Evolutionary conservation across 495 filamentous ascomycete species (phyloP), one percentile per base, ranked within the genome.

Genomic region (Podospora anserina): DNA sequence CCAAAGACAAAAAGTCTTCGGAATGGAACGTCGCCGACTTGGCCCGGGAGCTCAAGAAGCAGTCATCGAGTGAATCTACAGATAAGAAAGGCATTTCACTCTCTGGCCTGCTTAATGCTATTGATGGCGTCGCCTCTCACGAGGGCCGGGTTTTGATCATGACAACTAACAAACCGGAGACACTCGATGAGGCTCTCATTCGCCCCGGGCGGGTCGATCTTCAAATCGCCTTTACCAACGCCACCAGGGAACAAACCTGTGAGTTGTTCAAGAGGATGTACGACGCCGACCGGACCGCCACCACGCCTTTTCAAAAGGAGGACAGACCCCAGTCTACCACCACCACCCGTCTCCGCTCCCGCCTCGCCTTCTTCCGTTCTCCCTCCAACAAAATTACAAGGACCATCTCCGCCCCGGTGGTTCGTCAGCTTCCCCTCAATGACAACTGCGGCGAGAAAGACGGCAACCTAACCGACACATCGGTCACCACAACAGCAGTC

Each of bases 101-200:
- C 7, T 93, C 91, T 0, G 91, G 90, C 0, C 82, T 96, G 0
- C 82, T 96, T n/a, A 95, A 96, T 76, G 87, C 86, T 59, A 90
- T 96, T 68, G 92, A 96, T 72, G 92, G 92, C 30, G 92, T 94
- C 0, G 89, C 90, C 6, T 89, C 89, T 2, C 89, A 93, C 66
- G 92, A 94, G 78, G 92, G 92, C 28, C 85, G 90, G 30, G 85
- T 94, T 9, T 83, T 95, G 7, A 87, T 95, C 78, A 92, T 95
- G 88, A 95, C 92, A 0, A 94, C 90, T 26, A 96, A 96, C 76
- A 84, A 88, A 65, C 89, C 88, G 1, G 89, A 94, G 69, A 82
- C 84, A 19, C 83, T 96, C 2, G 92, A 95, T 75, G 80, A 86
- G 3, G 92, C 92, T 1, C 82, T 96, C 15, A 88, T 92, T 66